Evolutionary conservation across 2,329 filamentous ascomycete species (phyloP), one percentile per base, ranked within the genome.

Genomic region (Xylariaceae sp.): DNA sequence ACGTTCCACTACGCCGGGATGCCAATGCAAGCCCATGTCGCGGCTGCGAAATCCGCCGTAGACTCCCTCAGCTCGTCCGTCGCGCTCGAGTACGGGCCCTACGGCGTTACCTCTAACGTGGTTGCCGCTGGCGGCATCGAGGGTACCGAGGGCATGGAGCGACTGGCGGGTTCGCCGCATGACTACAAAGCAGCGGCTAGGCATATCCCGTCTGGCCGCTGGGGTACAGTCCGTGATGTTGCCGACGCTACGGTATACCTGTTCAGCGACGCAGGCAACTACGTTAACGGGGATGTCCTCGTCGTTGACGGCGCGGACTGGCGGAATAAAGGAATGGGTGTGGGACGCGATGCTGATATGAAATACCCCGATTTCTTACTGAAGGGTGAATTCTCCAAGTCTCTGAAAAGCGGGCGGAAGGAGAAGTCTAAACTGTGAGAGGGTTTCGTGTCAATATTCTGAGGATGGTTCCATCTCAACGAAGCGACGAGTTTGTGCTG

Each of bases 221-320:
- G 84, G 70, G 94, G 92, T 6, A 81, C 81, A 0, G 83, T 95
- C 22, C 87, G 87, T 60, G 92, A 99, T 67, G 91, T 99, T 65
- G 88, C 91, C 0, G 92, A 99, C 71, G 89, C 92, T 1, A 96
- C 92, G 0, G 82, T 97, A 0, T 99, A 85, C 65, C 70, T 97
- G 51, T 94, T 96, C 67, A 88, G 87, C 43, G 88, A 95, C 43
- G 84, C 89, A 0, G 92, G 86, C 0, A 90, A 86, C 68, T 96
- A 88, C 69, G 84, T 97, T 44, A 96, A 88, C 61, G 94, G 91
- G 1, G 85, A 90, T 61, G 81, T 84, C 2, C 72, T 96, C 34
- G 88, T 95, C 30, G 88, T 89, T 61, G 83, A 88, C 62, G 84
- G 83, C 29, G 80, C 73, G 0, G 74, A 77, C 1, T 84, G 81